phyloP scores from a whole-genome alignment of 805 yeast genomes.

The baker's yeast (Saccharomyces cerevisiae) region DNA sequence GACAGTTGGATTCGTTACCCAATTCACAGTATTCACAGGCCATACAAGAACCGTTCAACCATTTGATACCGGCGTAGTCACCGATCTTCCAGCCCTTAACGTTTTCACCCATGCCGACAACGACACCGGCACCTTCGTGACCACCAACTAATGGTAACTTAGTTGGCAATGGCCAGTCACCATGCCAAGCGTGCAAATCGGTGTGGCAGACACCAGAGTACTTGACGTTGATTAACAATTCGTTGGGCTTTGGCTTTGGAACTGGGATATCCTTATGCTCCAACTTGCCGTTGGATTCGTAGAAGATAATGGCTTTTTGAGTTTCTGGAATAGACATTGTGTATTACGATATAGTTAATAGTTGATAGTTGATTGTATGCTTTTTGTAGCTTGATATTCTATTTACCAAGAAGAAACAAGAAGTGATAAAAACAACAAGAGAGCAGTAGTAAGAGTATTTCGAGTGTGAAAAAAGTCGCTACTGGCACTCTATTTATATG shows the following conservation, averaged over 20 bases:
- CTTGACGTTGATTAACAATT: slow-evolving; percentile 56
- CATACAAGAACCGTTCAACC: slow-evolving; percentile 63
- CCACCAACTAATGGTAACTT: slow-evolving; percentile 61
- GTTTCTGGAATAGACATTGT: slow-evolving; percentile 33
- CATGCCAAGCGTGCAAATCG: slow-evolving; percentile 67
- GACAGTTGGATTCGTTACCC: slow-evolving; percentile 57
- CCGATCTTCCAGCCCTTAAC: slow-evolving; percentile 56
- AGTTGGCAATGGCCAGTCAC: slow-evolving; percentile 59
- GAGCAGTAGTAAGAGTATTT: neutral
- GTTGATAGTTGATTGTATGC: neutral
- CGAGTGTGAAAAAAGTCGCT: neutral
- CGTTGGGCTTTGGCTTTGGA: slow-evolving; percentile 56
- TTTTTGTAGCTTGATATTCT: neutral
- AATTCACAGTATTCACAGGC: slow-evolving; percentile 55
- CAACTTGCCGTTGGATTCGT: slow-evolving; percentile 36
- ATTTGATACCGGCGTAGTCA: slow-evolving; percentile 59
- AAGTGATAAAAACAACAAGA: neutral
- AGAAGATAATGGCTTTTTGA: slow-evolving; percentile 45
- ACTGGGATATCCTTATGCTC: slow-evolving; percentile 46
- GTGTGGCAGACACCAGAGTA: slow-evolving; percentile 73
- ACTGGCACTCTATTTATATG: neutral
- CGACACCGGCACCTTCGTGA: slow-evolving; percentile 69
- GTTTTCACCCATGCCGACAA: slow-evolving; percentile 52
- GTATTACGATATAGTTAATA: neutral
- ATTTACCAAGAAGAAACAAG: neutral